Evolutionary conservation across 441 rosid species (phyloP).

Genomic region (Jatropha multifida): DNA sequence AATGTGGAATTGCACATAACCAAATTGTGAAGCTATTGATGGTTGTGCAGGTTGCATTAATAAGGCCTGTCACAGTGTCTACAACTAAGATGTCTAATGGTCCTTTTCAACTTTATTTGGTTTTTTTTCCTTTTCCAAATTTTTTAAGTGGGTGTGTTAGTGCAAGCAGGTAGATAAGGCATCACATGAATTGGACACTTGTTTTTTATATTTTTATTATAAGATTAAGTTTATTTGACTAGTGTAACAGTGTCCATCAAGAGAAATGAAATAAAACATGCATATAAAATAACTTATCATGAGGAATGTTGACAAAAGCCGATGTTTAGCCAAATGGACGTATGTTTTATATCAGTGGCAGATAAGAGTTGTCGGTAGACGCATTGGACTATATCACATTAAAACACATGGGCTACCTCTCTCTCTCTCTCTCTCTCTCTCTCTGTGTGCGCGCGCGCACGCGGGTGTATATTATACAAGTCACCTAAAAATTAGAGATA

Average conservation of each 20-base stretch:
- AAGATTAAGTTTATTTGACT: not conserved
- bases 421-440: too few relatives aligned
- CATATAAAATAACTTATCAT: not conserved
- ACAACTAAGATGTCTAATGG: not conserved
- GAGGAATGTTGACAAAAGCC: not conserved
- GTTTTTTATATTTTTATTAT: not conserved
- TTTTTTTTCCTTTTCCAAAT: not conserved
- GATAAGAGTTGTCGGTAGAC: constrained; percentile 22
- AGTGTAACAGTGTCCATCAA: not conserved
- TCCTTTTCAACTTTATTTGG: not conserved
- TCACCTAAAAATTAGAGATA: too few relatives aligned
- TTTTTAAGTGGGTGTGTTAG: not conserved
- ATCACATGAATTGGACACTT: not conserved
- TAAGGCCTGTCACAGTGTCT: not conserved
- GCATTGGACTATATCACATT: not conserved
- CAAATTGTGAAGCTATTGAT: not conserved
- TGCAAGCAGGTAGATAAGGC: not conserved
- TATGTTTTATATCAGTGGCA: constrained; percentile 3
- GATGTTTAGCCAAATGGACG: not conserved
- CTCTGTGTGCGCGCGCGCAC: too few relatives aligned
- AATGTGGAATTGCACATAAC: constrained; percentile 3
- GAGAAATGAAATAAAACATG: not conserved
- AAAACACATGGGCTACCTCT: not conserved
- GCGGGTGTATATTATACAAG: too few relatives aligned
- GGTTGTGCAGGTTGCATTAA: not conserved